Conservation (phyloP, 2,329 filamentous ascomycete genomes). For the Ophiostoma ulmi region DNA sequence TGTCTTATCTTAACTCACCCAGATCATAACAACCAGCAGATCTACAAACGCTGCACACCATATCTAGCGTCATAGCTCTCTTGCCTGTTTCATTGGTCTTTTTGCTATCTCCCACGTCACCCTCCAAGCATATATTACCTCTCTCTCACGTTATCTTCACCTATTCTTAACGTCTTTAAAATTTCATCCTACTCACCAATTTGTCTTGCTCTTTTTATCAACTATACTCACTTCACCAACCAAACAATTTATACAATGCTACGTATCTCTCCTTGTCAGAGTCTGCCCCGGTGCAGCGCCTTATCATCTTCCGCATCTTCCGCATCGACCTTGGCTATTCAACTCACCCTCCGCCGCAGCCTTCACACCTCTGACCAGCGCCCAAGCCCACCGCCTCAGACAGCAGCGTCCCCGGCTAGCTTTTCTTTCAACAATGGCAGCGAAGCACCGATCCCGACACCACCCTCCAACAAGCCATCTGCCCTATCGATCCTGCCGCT, state of each 20-base stretch:
- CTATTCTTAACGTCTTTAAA: neutral
- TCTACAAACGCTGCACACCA: neutral
- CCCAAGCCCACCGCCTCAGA: slow-evolving; percentile 3
- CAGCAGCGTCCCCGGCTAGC: neutral
- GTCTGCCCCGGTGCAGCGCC: slow-evolving; percentile 13
- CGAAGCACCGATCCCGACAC: neutral
- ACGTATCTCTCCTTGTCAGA: slow-evolving; percentile 7
- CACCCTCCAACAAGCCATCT: neutral
- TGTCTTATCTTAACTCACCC: neutral
- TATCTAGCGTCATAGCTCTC: neutral
- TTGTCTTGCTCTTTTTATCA: neutral
- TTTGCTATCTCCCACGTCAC: neutral
- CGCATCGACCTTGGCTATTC: neutral
- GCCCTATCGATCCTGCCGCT: slow-evolving; percentile 64
- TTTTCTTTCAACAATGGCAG: neutral
- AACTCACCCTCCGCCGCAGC: slow-evolving; percentile 9
- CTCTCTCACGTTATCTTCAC: neutral
- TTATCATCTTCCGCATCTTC: neutral
- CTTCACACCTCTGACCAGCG: slow-evolving; percentile 22
- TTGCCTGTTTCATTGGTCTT: slow-evolving; percentile 4
- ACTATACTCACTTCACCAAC: neutral
- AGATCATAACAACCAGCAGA: neutral
- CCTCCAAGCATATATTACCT: neutral
- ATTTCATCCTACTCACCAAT: neutral
- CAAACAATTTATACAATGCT: neutral